A percentile compares a stretch with the other conserved stretches of the same genome.
phyloP scores from a whole-genome alignment of 2,329 filamentous ascomycete species.

The Trichoderma sp. region DNA sequence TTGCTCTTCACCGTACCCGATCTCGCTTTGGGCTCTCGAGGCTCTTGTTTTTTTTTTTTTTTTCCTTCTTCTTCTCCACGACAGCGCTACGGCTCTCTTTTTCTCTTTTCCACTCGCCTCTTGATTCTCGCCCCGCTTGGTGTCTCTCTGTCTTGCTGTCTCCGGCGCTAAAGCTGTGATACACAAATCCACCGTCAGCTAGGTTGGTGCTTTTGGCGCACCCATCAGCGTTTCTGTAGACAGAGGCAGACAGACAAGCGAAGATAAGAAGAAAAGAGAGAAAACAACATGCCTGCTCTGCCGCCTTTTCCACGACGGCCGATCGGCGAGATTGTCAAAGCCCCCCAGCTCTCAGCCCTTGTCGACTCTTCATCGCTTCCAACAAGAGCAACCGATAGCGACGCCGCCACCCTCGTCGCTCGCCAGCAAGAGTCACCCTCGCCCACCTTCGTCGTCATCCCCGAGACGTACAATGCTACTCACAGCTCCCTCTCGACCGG shows the following conservation, averaged over 20 bases:
- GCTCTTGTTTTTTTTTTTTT: background rate
- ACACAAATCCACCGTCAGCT: background rate
- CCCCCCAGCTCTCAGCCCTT: background rate
- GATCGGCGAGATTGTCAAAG: background rate
- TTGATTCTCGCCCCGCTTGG: background rate
- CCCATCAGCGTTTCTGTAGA: background rate
- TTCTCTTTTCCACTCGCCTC: background rate
- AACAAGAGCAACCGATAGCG: background rate
- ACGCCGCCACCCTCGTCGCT: slow-evolving; percentile 12
- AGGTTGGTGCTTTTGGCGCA: background rate
- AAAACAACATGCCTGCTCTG: slow-evolving; percentile 22
- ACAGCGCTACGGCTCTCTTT: background rate
- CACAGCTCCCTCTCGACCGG: slow-evolving; percentile 49
- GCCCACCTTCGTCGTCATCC: slow-evolving; percentile 40
- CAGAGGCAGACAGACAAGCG: background rate
- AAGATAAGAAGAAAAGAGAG: background rate
- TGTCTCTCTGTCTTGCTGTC: background rate
- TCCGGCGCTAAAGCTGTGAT: background rate
- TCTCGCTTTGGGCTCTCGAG: background rate
- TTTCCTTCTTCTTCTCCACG: background rate
- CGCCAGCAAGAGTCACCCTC: slow-evolving; percentile 19
- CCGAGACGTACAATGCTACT: slow-evolving; percentile 42
- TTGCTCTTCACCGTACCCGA: slow-evolving; percentile 18
- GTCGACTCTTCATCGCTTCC: background rate
- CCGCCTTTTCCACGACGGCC: slow-evolving; percentile 18